Evolutionary conservation across 1,139 yeast genomes (phyloP).

Genomic region (Geotrichum candidum): DNA sequence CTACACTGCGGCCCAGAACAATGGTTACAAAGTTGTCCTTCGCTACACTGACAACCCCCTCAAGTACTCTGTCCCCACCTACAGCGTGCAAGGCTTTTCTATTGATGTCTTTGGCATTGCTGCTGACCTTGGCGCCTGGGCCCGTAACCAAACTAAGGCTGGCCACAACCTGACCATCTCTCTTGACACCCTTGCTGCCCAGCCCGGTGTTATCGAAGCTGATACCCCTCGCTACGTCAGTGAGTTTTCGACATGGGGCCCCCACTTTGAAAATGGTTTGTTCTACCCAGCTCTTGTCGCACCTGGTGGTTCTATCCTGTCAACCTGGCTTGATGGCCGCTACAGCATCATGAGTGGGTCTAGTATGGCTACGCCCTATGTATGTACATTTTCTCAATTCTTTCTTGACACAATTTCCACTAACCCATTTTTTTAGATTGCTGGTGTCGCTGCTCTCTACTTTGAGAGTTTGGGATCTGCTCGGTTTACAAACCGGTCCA

Average conservation of each 20-base stretch:
- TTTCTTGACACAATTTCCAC: neutral
- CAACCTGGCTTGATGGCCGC: constrained; percentile 17
- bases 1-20: neutral
- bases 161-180: constrained; percentile 4
- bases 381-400: neutral
- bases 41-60: constrained; percentile 2
- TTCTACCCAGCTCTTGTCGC: constrained; percentile 24
- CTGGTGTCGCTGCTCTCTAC: constrained; percentile 16
- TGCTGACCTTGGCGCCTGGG: constrained; percentile 11
- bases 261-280: constrained; percentile 21
- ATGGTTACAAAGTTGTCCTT: constrained; percentile 10
- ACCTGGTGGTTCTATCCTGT: constrained; percentile 24
- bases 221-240: constrained; percentile 2
- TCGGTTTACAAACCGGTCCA: neutral
- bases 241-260: constrained; percentile 23
- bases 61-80: constrained; percentile 5
- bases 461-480: constrained; percentile 5
- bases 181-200: constrained; percentile 5
- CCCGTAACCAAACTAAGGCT: neutral
- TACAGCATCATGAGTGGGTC: constrained; percentile 22
- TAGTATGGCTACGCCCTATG: constrained; percentile 24
- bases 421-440: constrained; percentile 8
- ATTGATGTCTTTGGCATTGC: constrained; percentile 8
- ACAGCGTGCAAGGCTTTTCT: constrained; percentile 5
- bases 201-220: neutral